phyloP scores from a whole-genome alignment of 2,329 filamentous ascomycete genomes.

The Aspergillus novoparasiticus region DNA sequence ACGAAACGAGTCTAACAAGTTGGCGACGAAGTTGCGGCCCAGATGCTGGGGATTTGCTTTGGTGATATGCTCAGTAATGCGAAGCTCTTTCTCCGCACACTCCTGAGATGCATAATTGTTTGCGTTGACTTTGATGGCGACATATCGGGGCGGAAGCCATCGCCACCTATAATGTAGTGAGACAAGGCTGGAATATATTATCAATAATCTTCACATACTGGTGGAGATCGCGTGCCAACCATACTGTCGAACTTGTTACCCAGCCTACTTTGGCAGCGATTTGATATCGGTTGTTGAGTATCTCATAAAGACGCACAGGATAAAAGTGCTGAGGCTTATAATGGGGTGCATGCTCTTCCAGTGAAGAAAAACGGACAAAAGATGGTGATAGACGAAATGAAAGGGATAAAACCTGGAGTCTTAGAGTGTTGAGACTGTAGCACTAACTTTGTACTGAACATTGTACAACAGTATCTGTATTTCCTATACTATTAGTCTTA shows the following conservation, averaged over 20 bases:
- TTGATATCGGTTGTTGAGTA: conserved; percentile 39
- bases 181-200: conserved; percentile 6
- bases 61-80: conserved; percentile 35
- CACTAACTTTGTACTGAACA: too few species aligned
- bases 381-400: too few species aligned
- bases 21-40: conserved; percentile 35
- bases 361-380: too few species aligned
- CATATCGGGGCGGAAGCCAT: conserved; percentile 30
- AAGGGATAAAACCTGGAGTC: too few species aligned
- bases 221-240: conserved; percentile 39
- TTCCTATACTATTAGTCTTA: too few species aligned
- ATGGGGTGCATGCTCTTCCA: conserved; percentile 16
- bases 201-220: conserved; percentile 19
- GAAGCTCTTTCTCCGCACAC: conserved; percentile 30
- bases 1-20: conserved; percentile 38
- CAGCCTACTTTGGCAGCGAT: conserved; percentile 43
- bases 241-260: conserved; percentile 45
- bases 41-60: conserved; percentile 30
- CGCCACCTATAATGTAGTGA: conserved; percentile 23
- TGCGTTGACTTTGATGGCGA: conserved; percentile 39
- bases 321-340: conserved; percentile 21
- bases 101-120: conserved; percentile 26
- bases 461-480: too few species aligned
- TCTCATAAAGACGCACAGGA: conserved; percentile 17
- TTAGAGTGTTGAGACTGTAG: too few species aligned